These are phyloP conservation scores for Arachis stenosperma DNA, from an alignment of 306 rosid genomes.

Conservation along the genomic window DNA sequence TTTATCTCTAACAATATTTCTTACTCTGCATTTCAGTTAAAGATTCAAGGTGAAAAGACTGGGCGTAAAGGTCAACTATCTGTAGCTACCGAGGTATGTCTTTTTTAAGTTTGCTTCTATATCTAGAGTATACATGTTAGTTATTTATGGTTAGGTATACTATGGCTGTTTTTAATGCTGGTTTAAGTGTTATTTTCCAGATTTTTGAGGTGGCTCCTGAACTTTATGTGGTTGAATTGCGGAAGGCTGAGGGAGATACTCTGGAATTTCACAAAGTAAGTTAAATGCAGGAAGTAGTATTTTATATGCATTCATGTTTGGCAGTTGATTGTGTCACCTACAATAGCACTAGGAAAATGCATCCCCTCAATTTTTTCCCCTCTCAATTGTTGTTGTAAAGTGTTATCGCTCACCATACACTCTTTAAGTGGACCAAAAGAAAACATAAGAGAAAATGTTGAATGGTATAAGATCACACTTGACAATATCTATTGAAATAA, in stretches of 20 bases:
- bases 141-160: neutral
- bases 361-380: too few relatives aligned
- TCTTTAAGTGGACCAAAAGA: too few relatives aligned
- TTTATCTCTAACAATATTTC: neutral
- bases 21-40: slow-evolving; percentile 58
- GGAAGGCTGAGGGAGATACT: slow-evolving; percentile 90
- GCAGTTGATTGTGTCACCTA: neutral
- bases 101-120: slow-evolving; percentile 19
- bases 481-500: too few relatives aligned
- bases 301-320: neutral
- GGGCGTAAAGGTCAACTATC: slow-evolving; percentile 96
- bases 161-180: slow-evolving; percentile 27
- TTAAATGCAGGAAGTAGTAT: slow-evolving; percentile 8
- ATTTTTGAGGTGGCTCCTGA: slow-evolving; percentile 94
- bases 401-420: too few relatives aligned
- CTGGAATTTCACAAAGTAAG: slow-evolving; percentile 87
- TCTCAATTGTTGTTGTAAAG: too few relatives aligned
- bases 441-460: too few relatives aligned
- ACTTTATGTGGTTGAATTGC: slow-evolving; percentile 88
- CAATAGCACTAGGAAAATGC: too few relatives aligned
- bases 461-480: too few relatives aligned
- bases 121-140: neutral
- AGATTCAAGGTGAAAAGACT: slow-evolving; percentile 83
- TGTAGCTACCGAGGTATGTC: slow-evolving; percentile 80
- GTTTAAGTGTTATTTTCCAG: slow-evolving; percentile 46